Percentiles rank a stretch among this genome's conserved stretches.
Evolutionary conservation across 352 stramenopile genomes (phyloP).

Genomic region (Pythium phragmitis): DNA sequence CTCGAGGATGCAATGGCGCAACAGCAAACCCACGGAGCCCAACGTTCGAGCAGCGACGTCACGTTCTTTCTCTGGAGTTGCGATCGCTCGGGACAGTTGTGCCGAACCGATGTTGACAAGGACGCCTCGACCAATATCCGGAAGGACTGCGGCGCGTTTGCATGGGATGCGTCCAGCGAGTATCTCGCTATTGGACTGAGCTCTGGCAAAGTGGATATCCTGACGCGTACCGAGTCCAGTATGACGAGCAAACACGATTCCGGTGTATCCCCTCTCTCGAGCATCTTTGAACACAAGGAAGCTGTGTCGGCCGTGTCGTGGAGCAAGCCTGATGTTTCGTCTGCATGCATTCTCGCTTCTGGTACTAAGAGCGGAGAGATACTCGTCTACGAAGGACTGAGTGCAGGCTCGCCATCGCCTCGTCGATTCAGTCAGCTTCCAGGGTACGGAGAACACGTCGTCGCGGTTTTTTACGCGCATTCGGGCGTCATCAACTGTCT

Average conservation of each 20-base stretch:
- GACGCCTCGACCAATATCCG: neutral
- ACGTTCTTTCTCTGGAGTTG: constrained; percentile 51
- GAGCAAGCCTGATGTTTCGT: constrained; percentile 17
- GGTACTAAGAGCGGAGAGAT: constrained; percentile 51
- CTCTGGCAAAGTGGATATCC: constrained; percentile 53
- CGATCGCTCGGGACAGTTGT: constrained; percentile 24
- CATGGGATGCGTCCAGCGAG: constrained; percentile 16
- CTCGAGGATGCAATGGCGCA: constrained; percentile 47
- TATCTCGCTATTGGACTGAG: constrained; percentile 37
- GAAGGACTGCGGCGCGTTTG: constrained; percentile 21
- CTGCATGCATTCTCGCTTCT: constrained; percentile 33
- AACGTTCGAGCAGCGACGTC: neutral
- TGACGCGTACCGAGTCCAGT: neutral
- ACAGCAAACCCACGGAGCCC: constrained; percentile 24
- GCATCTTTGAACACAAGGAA: constrained; percentile 54
- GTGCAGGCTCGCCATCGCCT: neutral
- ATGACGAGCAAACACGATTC: neutral
- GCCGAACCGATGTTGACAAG: constrained; percentile 21
- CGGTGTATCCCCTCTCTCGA: neutral
- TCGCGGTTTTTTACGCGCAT: constrained; percentile 38
- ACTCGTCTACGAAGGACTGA: constrained; percentile 40
- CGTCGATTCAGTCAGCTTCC: neutral
- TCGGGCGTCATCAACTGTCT: constrained; percentile 44
- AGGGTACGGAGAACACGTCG: constrained; percentile 23
- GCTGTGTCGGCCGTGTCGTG: constrained; percentile 42